Evolutionary conservation across 2,329 filamentous ascomycete species (phyloP).

Genomic region (Hypoxylon sp.): DNA sequence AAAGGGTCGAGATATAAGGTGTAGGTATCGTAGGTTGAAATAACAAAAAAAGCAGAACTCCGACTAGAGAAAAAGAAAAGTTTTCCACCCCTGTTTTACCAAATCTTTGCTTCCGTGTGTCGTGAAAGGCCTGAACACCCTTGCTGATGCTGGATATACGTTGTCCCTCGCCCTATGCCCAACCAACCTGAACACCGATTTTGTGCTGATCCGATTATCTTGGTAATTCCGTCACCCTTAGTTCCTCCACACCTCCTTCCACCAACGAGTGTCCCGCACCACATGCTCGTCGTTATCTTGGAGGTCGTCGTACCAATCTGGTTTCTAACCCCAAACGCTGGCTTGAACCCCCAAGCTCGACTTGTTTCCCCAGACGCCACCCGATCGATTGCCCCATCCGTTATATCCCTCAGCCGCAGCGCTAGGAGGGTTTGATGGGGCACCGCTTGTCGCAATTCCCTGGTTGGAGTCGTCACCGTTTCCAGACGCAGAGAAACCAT

Average conservation of each 20-base stretch:
- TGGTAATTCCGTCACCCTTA: too few relatives aligned
- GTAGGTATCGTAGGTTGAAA: slow-evolving; percentile 35
- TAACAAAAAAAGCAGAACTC: slow-evolving; percentile 37
- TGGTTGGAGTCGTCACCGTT: slow-evolving; percentile 57
- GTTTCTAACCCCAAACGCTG: slow-evolving; percentile 85
- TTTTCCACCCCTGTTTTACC: slow-evolving; percentile 33
- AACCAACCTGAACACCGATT: slow-evolving; percentile 47
- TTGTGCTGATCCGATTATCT: slow-evolving; percentile 39
- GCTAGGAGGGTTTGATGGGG: slow-evolving; percentile 63
- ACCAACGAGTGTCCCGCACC: too few relatives aligned
- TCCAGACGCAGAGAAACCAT: slow-evolving; percentile 68
- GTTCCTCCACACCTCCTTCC: slow-evolving; percentile 6
- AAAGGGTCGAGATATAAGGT: slow-evolving; percentile 19
- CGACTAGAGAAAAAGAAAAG: slow-evolving; percentile 34
- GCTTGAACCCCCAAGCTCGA: slow-evolving; percentile 85
- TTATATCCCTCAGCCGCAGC: slow-evolving; percentile 58
- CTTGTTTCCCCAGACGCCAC: slow-evolving; percentile 87
- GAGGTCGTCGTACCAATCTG: slow-evolving; percentile 18
- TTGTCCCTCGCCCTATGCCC: slow-evolving; percentile 42
- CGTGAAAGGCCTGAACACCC: slow-evolving; percentile 48
- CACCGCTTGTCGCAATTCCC: slow-evolving; percentile 54
- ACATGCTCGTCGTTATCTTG: too few relatives aligned
- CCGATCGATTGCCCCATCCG: slow-evolving; percentile 81
- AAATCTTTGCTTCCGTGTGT: slow-evolving; percentile 43
- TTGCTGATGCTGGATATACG: slow-evolving; percentile 50